These are phyloP conservation scores for Aspergillus candidus DNA, from an alignment of 2,329 filamentous ascomycete species.

Conservation along the genomic window DNA sequence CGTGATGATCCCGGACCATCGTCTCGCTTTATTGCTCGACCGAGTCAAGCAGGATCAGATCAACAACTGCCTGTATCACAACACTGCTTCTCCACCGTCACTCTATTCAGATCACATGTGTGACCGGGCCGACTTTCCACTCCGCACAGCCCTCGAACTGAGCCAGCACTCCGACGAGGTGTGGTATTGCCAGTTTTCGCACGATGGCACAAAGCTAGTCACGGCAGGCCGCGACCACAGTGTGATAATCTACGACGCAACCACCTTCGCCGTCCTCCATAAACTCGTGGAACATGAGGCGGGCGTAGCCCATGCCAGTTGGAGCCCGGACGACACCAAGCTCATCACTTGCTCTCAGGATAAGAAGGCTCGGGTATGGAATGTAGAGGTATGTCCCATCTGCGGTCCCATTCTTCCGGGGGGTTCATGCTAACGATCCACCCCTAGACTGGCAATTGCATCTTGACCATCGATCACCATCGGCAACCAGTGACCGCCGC, in stretches of 20 bases:
- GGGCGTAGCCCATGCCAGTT: constrained; percentile 73
- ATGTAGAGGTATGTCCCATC: constrained; percentile 54
- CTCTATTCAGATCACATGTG: constrained; percentile 86
- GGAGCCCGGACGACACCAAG: constrained; percentile 86
- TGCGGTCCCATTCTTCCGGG: neutral
- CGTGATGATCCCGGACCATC: constrained; percentile 92
- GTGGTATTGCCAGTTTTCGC: constrained; percentile 87
- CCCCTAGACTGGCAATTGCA: constrained; percentile 55
- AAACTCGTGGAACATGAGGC: constrained; percentile 59
- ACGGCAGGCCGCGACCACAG: constrained; percentile 70
- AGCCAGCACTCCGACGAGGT: constrained; percentile 72
- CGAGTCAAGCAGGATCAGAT: constrained; percentile 83
- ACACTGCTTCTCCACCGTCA: constrained; percentile 68
- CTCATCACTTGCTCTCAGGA: constrained; percentile 79
- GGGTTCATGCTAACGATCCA: constrained; percentile 8
- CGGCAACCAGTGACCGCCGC: constrained; percentile 82
- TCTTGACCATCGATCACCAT: constrained; percentile 63
- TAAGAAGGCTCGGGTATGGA: constrained; percentile 68
- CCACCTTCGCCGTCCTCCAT: constrained; percentile 59
- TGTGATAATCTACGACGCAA: constrained; percentile 77
- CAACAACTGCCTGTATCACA: constrained; percentile 80
- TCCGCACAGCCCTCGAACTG: constrained; percentile 64
- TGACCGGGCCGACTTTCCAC: constrained; percentile 71
- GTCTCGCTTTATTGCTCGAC: constrained; percentile 72
- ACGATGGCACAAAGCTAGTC: constrained; percentile 75